Base-by-base conservation (phyloP, 2,329 filamentous ascomycete genomes). In the Sodiomyces alkalinus region DNA sequence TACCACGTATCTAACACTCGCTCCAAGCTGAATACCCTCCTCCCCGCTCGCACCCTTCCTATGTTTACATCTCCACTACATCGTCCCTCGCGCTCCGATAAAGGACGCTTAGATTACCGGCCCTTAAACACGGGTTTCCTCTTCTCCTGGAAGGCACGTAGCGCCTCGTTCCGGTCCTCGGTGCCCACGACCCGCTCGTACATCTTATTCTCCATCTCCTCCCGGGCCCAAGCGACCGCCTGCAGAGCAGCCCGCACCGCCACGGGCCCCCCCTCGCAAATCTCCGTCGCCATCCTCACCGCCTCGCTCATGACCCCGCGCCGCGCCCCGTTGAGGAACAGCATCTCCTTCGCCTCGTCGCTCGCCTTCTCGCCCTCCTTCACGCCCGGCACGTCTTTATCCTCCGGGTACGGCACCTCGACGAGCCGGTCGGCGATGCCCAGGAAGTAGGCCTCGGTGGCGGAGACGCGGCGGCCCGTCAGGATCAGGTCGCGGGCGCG, bases 351-450 rank as follows among this genome's bases (percentile, higher is more conserved):
- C 8, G 43, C 44, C 9, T 40, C 44, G 16, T 51, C 52, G 40
- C 53, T 49, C 32, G 44, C 44, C 33, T 45, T 45, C 20, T 43
- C 42, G 17, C 43, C 43, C 26, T 51, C 56, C 4, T 58, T 59
- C n/a, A 51, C 52, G 31, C 55, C 48, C 15, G 49, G 47, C 17
- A 26, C 25, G 12, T 28, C 32, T 29, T 56, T 55, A 29, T 70
- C 62, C 39, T 72, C 64, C 5, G 70, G 68, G 14, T 69, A 55
- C 11, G 34, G 36, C 14, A 92, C 65, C 52, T 94, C 80, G 15
- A 94, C 82, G 17, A 96, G 56, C n/a, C 87, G 65, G 54, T 96
- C 85, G 24, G 81, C 86, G 19, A 98, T 63, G 1, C 90, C 90
- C 12, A 94, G 56, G 50, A 92, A 90, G 54, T 93, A 92, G 0